phyloP scores from a whole-genome alignment of 306 rosid genomes.

The Styphnolobium japonicum region DNA sequence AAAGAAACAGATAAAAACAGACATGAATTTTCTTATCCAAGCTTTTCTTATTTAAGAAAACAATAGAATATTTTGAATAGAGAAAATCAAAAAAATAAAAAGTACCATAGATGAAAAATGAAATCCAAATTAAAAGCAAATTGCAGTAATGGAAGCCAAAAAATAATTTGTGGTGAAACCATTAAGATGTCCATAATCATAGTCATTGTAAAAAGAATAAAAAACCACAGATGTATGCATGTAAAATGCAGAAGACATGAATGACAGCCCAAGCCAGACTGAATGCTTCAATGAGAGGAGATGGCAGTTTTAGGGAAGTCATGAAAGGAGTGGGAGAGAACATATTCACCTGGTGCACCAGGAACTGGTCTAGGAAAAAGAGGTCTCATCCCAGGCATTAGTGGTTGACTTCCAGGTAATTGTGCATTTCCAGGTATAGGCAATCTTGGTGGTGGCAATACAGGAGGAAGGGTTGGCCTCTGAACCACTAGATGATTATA shows the following conservation, averaged over 20 bases:
- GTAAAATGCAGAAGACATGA: conserved; percentile 3
- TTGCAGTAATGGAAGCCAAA: not conserved
- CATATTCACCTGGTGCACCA: conserved; percentile 66
- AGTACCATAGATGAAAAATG: not conserved
- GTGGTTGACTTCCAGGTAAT: conserved; percentile 51
- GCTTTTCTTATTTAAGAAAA: not conserved
- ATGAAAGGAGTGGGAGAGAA: not conserved
- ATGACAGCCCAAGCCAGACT: not conserved
- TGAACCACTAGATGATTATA: conserved; percentile 73
- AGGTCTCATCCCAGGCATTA: conserved; percentile 76
- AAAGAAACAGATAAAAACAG: not conserved
- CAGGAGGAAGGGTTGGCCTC: conserved; percentile 75
- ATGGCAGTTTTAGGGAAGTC: not conserved
- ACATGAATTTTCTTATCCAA: not conserved
- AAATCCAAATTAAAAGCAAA: not conserved
- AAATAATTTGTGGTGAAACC: not conserved
- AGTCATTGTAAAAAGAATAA: not conserved
- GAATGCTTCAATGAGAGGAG: conserved; percentile 1
- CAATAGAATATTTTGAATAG: not conserved
- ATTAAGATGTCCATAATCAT: not conserved
- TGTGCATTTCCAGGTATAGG: conserved; percentile 57
- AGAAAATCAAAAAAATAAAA: not conserved
- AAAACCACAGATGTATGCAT: not conserved
- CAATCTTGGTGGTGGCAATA: conserved; percentile 68
- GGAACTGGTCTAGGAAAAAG: conserved; percentile 82